phyloP scores from a whole-genome alignment of 352 stramenopile species.

The Pythium utonaiense region DNA sequence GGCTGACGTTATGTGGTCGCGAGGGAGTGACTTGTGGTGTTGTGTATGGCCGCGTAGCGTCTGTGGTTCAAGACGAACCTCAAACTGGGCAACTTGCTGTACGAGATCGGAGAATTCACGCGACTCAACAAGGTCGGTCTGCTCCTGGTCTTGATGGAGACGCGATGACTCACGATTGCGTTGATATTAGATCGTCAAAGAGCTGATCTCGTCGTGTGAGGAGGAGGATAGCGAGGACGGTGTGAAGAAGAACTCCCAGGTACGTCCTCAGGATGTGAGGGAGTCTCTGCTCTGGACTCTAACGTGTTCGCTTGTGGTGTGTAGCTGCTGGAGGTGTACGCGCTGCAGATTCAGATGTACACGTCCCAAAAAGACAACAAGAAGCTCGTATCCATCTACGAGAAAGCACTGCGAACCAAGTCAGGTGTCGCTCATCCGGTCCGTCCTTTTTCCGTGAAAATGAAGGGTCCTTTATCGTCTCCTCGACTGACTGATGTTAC shows the following conservation, averaged over 20 bases:
- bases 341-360: slow-evolving; percentile 92
- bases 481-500: not conserved
- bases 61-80: slow-evolving; percentile 97
- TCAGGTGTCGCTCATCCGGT: slow-evolving; percentile 88
- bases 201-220: slow-evolving; percentile 84
- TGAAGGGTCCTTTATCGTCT: not conserved
- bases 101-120: slow-evolving; percentile 74
- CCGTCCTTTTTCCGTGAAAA: slow-evolving; percentile 40
- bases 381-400: slow-evolving; percentile 92
- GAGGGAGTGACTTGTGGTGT: not conserved
- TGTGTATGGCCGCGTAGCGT: slow-evolving; percentile 29
- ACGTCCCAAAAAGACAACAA: slow-evolving; percentile 92
- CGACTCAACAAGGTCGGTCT: slow-evolving; percentile 58
- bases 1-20: slow-evolving; percentile 20
- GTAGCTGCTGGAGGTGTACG: slow-evolving; percentile 91
- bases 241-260: slow-evolving; percentile 79
- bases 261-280: not conserved
- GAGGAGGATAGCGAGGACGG: slow-evolving; percentile 84
- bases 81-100: slow-evolving; percentile 93
- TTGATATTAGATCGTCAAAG: slow-evolving; percentile 82
- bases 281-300: not conserved
- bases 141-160: not conserved
- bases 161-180: too few relatives aligned
- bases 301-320: too few relatives aligned
- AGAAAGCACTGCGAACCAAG: slow-evolving; percentile 88